These are phyloP conservation scores for Smittium culicis DNA, from an alignment of 371 early-diverging fungal genomes.

Conservation along the genomic window DNA sequence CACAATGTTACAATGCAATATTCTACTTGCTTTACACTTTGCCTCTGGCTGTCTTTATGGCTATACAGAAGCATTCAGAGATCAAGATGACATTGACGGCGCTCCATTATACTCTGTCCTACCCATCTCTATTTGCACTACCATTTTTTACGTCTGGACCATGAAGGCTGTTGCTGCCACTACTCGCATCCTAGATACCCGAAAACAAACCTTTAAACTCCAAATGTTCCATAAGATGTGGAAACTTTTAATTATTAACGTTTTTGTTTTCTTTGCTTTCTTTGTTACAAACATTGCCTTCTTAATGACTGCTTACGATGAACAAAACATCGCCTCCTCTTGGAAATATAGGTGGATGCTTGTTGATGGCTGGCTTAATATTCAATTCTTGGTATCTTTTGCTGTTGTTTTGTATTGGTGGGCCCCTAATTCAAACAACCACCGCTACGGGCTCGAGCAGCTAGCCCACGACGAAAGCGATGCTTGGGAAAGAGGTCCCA, in stretches of 20 bases:
- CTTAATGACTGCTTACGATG: slow-evolving; percentile 42
- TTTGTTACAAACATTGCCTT: slow-evolving; percentile 67
- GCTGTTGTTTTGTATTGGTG: slow-evolving; percentile 65
- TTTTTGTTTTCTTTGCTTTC: slow-evolving; percentile 52
- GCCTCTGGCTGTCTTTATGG: slow-evolving; percentile 77
- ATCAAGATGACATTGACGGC: slow-evolving; percentile 52
- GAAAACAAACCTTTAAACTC: slow-evolving; percentile 75
- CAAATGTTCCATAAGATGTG: slow-evolving; percentile 79
- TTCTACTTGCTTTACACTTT: slow-evolving; percentile 68
- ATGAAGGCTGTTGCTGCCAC: slow-evolving; percentile 45
- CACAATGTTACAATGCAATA: slow-evolving; percentile 73
- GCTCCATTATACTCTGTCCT: slow-evolving; percentile 66
- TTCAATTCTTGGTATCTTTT: slow-evolving; percentile 69
- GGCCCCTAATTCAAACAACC: slow-evolving; percentile 86
- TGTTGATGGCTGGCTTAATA: slow-evolving; percentile 73
- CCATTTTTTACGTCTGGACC: slow-evolving; percentile 85
- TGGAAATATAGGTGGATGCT: slow-evolving; percentile 87
- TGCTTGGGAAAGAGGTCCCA: slow-evolving; percentile 23
- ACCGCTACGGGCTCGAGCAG: slow-evolving; percentile 55
- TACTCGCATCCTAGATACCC: slow-evolving; percentile 46
- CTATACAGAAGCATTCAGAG: slow-evolving; percentile 58
- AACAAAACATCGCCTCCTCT: slow-evolving; percentile 56
- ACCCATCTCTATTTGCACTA: slow-evolving; percentile 80
- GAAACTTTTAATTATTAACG: slow-evolving; percentile 59
- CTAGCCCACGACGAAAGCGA: slow-evolving; percentile 27